A percentile compares a stretch with the other conserved stretches of the same genome.
Conservation (phyloP, 768 basidiomycete species). For the Hemileccinum impolitum region DNA sequence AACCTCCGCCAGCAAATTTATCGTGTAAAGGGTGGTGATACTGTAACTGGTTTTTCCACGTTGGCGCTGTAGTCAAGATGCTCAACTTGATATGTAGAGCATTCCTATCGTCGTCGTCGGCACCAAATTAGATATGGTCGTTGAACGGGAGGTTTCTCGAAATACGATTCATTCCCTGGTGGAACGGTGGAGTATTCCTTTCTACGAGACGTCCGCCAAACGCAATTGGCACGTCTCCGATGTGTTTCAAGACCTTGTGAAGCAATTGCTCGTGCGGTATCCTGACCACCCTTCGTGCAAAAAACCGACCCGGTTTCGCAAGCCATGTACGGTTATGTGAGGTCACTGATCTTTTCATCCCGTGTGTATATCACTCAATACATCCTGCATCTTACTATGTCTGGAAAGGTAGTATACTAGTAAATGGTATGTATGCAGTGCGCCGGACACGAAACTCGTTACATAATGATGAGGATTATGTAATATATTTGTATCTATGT, state of each 20-base stretch:
- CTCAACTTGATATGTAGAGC: conserved; percentile 34
- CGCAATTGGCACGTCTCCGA: conserved; percentile 76
- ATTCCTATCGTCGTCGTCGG: conserved; percentile 85
- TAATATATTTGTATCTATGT: conserved; percentile 10
- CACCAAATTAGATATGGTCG: conserved; percentile 77
- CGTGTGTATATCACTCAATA: conserved; percentile 8
- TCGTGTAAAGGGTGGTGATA: conserved; percentile 70
- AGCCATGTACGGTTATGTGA: conserved; percentile 40
- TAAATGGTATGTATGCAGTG: too few species aligned
- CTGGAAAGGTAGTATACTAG: too few species aligned
- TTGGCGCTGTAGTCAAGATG: background rate
- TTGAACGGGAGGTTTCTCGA: conserved; percentile 74
- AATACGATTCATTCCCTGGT: conserved; percentile 62
- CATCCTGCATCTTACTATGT: background rate
- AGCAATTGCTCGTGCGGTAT: conserved; percentile 68
- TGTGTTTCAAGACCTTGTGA: conserved; percentile 73
- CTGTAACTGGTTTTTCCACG: conserved; percentile 37
- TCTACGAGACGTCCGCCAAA: conserved; percentile 89
- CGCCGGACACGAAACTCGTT: too few species aligned
- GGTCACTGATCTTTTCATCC: conserved; percentile 1
- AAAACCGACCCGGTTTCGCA: conserved; percentile 26
- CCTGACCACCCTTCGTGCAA: conserved; percentile 42
- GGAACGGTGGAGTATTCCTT: conserved; percentile 64
- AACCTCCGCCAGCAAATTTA: conserved; percentile 78
- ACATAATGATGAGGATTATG: too few species aligned